Conservation (phyloP, 164 flowering plant genomes). For the Sextonia rubra region DNA sequence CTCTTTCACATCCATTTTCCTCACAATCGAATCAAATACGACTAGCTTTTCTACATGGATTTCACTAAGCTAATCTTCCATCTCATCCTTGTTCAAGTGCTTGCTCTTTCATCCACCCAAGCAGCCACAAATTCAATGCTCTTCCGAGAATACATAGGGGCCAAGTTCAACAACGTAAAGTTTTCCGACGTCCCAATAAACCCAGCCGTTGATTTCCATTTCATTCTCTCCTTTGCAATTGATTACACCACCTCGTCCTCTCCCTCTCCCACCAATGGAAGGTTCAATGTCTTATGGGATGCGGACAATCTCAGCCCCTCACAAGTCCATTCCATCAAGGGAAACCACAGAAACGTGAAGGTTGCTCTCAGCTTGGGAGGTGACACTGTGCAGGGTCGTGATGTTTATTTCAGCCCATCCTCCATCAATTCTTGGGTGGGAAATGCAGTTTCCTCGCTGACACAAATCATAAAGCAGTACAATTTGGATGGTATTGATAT, state of each 20-base stretch:
- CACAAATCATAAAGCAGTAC: conserved; percentile 38
- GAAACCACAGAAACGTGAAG: conserved; percentile 35
- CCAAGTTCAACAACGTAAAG: conserved; percentile 45
- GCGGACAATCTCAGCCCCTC: conserved; percentile 38
- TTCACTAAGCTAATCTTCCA: not conserved
- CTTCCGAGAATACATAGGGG: conserved; percentile 51
- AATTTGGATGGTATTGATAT: conserved; percentile 51
- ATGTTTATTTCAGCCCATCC: conserved; percentile 40
- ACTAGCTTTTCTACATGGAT: not conserved
- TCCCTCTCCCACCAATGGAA: conserved; percentile 60
- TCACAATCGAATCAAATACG: not conserved
- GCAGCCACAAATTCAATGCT: conserved; percentile 32
- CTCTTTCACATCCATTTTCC: not conserved
- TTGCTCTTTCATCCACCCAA: not conserved
- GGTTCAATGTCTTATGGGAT: conserved; percentile 60
- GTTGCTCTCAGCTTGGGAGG: conserved; percentile 62
- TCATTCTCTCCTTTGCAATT: conserved; percentile 61
- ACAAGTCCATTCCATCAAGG: conserved; percentile 37
- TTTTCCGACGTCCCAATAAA: conserved; percentile 50
- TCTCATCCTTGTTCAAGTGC: conserved; percentile 1
- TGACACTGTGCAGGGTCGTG: conserved; percentile 22
- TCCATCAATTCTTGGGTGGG: conserved; percentile 51
- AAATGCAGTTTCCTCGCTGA: conserved; percentile 60
- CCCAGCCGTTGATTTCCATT: conserved; percentile 47
- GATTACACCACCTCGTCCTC: conserved; percentile 46